A percentile compares a stretch with the other conserved stretches of the same genome.
These are phyloP conservation scores for Paracamarosporium sp. DNA, from an alignment of 2,329 filamentous ascomycete genomes.

Conservation along the genomic window DNA sequence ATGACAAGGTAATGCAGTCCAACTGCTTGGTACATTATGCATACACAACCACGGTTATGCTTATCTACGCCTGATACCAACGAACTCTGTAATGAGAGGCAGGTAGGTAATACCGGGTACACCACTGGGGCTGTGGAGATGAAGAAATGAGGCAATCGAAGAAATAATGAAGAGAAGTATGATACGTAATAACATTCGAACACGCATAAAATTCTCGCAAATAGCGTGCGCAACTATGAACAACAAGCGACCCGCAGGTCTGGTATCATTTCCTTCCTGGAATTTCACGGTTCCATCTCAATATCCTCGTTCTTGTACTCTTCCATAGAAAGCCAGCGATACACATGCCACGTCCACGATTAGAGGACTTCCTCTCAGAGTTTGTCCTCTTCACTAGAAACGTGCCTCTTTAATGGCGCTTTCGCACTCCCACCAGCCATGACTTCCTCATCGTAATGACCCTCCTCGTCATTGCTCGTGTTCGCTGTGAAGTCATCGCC, in stretches of 20 bases:
- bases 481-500: conserved; percentile 35
- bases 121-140: too few relatives aligned
- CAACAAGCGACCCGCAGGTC: neutral
- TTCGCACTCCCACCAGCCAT: conserved; percentile 28
- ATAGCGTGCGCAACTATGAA: neutral
- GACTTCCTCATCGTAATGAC: conserved; percentile 33
- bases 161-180: too few relatives aligned
- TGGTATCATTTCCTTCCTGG: neutral
- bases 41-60: too few relatives aligned
- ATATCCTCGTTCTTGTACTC: neutral
- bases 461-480: conserved; percentile 24
- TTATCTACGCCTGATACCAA: too few relatives aligned
- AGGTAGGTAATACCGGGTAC: too few relatives aligned
- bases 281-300: neutral
- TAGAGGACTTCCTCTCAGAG: neutral
- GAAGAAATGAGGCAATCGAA: too few relatives aligned
- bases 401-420: neutral
- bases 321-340: neutral
- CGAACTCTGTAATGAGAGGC: too few relatives aligned
- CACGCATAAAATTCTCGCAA: neutral
- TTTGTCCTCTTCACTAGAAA: neutral
- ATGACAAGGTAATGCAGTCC: too few relatives aligned
- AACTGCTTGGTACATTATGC: too few relatives aligned
- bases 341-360: neutral
- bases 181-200: too few relatives aligned